Percentiles rank a stretch among this genome's conserved stretches.
Evolutionary conservation across 495 filamentous ascomycete species (phyloP).

Genomic region (Trichoderma orchidacearum): DNA sequence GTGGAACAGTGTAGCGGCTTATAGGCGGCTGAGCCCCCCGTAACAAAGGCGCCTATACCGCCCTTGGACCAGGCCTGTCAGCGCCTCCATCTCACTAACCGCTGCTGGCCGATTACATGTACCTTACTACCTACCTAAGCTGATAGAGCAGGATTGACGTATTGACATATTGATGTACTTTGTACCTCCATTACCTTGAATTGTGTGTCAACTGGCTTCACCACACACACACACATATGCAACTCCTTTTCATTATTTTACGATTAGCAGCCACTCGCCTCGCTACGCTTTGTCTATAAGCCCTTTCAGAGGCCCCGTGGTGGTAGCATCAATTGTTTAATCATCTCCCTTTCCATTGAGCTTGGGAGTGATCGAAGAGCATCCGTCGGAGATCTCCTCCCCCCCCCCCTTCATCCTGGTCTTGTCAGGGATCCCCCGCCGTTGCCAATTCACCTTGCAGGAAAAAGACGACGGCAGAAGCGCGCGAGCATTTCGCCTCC

Average conservation of each 20-base stretch:
- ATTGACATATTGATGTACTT: too few species aligned
- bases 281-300: background rate
- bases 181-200: too few species aligned
- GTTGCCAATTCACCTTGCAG: slow-evolving; percentile 1
- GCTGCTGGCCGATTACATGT: background rate
- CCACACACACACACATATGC: too few species aligned
- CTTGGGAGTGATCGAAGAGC: background rate
- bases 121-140: background rate
- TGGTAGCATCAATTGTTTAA: too few species aligned
- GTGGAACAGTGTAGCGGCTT: too few species aligned
- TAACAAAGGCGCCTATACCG: too few species aligned
- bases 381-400: background rate
- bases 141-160: too few species aligned
- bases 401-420: background rate
- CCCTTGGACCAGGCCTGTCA: background rate
- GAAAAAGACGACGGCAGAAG: background rate
- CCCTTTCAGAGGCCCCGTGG: background rate
- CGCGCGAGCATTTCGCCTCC: background rate
- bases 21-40: too few species aligned
- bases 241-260: background rate
- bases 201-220: too few species aligned
- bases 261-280: background rate
- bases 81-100: background rate
- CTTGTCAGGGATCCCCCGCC: background rate
- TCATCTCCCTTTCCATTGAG: too few species aligned